phyloP scores from a whole-genome alignment of 2,329 filamentous ascomycete species.

The Hypomyces perniciosus region DNA sequence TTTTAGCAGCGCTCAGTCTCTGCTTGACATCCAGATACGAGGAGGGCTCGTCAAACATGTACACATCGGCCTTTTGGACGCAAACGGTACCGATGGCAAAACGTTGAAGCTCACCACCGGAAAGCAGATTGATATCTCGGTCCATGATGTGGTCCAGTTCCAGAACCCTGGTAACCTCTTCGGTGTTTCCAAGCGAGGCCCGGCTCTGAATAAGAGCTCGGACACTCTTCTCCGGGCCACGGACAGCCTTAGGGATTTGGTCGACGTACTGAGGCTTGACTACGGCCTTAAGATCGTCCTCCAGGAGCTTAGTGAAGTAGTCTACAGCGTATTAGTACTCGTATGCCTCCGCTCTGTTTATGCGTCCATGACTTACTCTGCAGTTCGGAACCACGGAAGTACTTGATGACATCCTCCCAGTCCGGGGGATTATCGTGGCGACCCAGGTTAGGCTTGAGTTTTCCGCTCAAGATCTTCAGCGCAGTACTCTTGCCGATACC shows the following conservation, averaged over 20 bases:
- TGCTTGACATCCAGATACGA: slow-evolving; percentile 99
- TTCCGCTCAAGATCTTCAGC: slow-evolving; percentile 95
- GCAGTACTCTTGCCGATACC: slow-evolving; percentile 99
- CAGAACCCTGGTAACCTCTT: slow-evolving; percentile 76
- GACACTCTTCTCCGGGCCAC: slow-evolving; percentile 73
- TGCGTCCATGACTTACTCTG: slow-evolving; percentile 63
- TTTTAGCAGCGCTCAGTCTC: slow-evolving; percentile 82
- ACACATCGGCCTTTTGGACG: slow-evolving; percentile 93
- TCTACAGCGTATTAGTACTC: slow-evolving; percentile 40
- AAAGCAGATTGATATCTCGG: slow-evolving; percentile 83
- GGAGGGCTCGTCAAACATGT: slow-evolving; percentile 99
- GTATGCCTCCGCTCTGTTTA: too few relatives aligned
- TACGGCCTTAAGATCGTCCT: slow-evolving; percentile 94
- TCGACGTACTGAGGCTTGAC: slow-evolving; percentile 99
- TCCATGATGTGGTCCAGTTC: slow-evolving; percentile 87
- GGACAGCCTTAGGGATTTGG: slow-evolving; percentile 91
- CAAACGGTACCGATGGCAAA: slow-evolving; percentile 96
- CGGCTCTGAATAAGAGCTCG: slow-evolving; percentile 71
- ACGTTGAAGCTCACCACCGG: slow-evolving; percentile 95
- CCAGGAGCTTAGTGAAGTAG: slow-evolving; percentile 97
- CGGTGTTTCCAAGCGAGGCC: slow-evolving; percentile 68
- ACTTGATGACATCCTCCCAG: slow-evolving; percentile 98
- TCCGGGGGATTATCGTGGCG: slow-evolving; percentile 94
- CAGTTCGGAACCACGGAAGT: slow-evolving; percentile 95
- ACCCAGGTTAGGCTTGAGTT: slow-evolving; percentile 96